Evolutionary conservation across 2,329 filamentous ascomycete species (phyloP), one percentile per base, ranked within the genome.

Genomic region (Colletotrichum nymphaeae): DNA sequence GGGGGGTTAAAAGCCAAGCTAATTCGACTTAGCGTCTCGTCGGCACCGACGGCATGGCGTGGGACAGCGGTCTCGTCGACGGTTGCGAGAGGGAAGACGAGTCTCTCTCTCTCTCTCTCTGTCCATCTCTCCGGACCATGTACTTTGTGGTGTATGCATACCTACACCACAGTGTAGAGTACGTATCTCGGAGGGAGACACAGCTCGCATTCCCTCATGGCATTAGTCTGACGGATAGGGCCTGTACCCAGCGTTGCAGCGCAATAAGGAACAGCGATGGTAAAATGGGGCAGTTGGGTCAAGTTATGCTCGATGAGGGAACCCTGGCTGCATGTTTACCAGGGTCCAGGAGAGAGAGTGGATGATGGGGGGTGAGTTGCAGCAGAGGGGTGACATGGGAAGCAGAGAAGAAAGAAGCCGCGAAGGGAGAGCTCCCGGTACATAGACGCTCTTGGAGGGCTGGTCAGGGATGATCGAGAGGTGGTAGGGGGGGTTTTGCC

Each of bases 11-110:
- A 26, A 72, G 49, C 37, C 42, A 52, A 63, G 64, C 68, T 69
- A 74, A 68, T 60, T n/a, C 58, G 24, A 49, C 68, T 57, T 67
- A 66, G 66, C 66, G 70, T 65, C 32, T 75, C 52, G 32, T 70
- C 73, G 68, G 71, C 68, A 67, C 62, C 72, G 68, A 73, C 72
- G 72, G 72, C 68, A 72, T 74, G 72, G 68, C 63, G 72, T 72
- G 72, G 67, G 26, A 46, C 24, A 73, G 60, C 65, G 49, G 53
- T 42, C 68, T 68, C 56, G 63, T 68, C 63, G 55, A 72, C 46
- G 60, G 62, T 63, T 60, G 59, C 37, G 56, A 70, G 59, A 67
- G 65, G 52, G 52, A 67, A 67, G 56, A 71, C 42, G 19, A 49
- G 42, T 9, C 42, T 49, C 19, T 42, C 14, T 42, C 14, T 42